Evolutionary conservation across 2,329 filamentous ascomycete species (phyloP), one percentile per base, ranked within the genome.

Genomic region (Domatiomyces globalis): DNA sequence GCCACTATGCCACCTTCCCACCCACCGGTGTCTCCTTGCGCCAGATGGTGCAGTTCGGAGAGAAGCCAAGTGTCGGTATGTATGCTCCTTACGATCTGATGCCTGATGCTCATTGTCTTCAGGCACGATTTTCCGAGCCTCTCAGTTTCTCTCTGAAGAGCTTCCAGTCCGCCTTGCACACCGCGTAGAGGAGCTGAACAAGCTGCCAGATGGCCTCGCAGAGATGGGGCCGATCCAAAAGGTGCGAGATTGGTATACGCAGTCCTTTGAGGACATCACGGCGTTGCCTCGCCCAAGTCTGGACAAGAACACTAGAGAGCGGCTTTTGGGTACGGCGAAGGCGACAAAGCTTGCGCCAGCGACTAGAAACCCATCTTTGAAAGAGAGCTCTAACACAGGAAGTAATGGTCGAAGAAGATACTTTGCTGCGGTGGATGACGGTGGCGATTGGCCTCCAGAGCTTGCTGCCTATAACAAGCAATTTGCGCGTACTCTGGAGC

Each of bases 201-300:
- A 87, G 63, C 75, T 98, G 2, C 92, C 92, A 36, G 92, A 98
- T 77, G 92, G 92, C 51, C 79, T 98, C 56, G 95, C 87, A 67
- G 89, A 96, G 61, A 96, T 98, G 92, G 87, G 89, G 42, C 96
- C 92, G 9, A 95, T 98, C 60, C 83, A 84, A 67, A 87, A 84
- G 64, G 92, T 98, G 60, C 85, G 89, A 67, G 89, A 96, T 65
- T 98, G 92, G 92, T 98, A 98, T 69, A 92, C 90, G 58, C 92
- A 98, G 73, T 98, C 92, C 49, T 98, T 98, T 65, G 92, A 98
- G 87, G 92, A 98, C 77, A 94, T 98, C 68, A 95, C 89, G 59
- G 81, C 79, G 51, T 76, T 98, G 5, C 80, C 85, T 54, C 80
- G 86, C 63, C 92, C 92, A 51, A 76, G 78, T 50, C 77, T 96